A percentile compares a stretch with the other conserved stretches of the same genome.
Evolutionary conservation across 1,284 basidiomycete species (phyloP).

Genomic region (Papiliotrema terrestris): DNA sequence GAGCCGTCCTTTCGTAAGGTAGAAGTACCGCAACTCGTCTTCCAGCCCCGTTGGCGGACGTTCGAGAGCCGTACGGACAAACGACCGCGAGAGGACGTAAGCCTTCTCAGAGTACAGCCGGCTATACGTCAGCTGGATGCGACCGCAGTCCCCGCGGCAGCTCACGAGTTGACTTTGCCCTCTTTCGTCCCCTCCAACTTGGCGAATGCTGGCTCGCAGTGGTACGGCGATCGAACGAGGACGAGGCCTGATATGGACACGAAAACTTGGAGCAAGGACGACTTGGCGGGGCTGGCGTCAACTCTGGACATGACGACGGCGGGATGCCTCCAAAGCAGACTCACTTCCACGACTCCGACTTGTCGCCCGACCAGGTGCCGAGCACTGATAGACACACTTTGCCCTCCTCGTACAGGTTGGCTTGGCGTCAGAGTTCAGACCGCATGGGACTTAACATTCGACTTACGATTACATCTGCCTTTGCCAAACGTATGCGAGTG

Average conservation of each 20-base stretch:
- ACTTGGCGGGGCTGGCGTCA: conserved; percentile 57
- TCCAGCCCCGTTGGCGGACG: conserved; percentile 68
- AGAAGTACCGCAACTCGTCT: conserved; percentile 70
- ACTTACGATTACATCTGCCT: conserved; percentile 63
- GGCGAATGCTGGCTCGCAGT: conserved; percentile 84
- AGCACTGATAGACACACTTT: conserved; percentile 90
- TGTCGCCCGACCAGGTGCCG: conserved; percentile 87
- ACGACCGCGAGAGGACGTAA: conserved; percentile 82
- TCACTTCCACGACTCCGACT: conserved; percentile 72
- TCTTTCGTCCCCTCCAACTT: conserved; percentile 85
- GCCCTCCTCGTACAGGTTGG: conserved; percentile 89
- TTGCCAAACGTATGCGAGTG: conserved; percentile 92
- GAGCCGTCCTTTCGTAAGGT: conserved; percentile 63
- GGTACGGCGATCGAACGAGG: conserved; percentile 89
- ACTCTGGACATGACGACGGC: not conserved
- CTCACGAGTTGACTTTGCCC: conserved; percentile 66
- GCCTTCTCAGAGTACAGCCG: conserved; percentile 66
- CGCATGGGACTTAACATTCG: not conserved
- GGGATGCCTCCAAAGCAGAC: too few relatives aligned
- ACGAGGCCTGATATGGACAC: conserved; percentile 93
- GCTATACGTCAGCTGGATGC: conserved; percentile 11
- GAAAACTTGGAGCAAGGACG: conserved; percentile 83
- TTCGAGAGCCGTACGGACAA: conserved; percentile 80
- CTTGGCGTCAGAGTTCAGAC: conserved; percentile 42
- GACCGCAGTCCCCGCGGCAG: conserved; percentile 35